Base-by-base conservation (phyloP, 192 early-diverging fungal genomes). In the Glomus cerebriforme region DNA sequence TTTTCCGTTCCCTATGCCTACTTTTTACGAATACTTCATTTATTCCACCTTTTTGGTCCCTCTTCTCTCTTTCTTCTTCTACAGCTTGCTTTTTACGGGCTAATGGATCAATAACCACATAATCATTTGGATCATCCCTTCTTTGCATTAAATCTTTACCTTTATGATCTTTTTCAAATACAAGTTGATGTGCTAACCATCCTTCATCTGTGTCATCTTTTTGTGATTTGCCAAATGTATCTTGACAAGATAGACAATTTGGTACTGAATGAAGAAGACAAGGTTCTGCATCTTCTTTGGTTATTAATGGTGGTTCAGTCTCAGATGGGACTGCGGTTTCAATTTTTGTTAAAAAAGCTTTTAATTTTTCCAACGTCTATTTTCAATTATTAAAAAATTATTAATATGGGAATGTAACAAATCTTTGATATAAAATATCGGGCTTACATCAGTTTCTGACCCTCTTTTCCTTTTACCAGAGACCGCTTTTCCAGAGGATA, bases 101-200 rank as follows among this genome's bases (percentile, higher is more conserved):
- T 63, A 83, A 69, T 7, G 92, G 91, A 80, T 93, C 92, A 78
- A 92, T 91, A 34, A 92, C 91, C 4, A 91, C 82, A 80, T 90
- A 92, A 73, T 92, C 92, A 69, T 92, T 86, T 0, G 88, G 85
- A 17, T 83, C 89, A 73, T 83, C 90, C 58, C 82, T 85, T 75
- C 83, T 85, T 65, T 83, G 84, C 77, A 84, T 84, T 27, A 87
- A 68, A 71, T 91, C 90, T 39, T 87, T 88, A 39, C 88, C 90
- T 45, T 86, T 88, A 31, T 85, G 78, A 81, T 94, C 92, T 75
- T 92, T 94, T 79, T 85, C 86, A 83, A 96, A 96, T 4, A 90
- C 85, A 7, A 98, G 86, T 19, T 87, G 88, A 73, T 95, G 93
- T 13, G 86, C 82, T 80, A 96, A 88, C 97, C 97, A 98, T 34